Evolutionary conservation across 129 eudicot genomes (phyloP).

Genomic region (Artemisia annua): DNA sequence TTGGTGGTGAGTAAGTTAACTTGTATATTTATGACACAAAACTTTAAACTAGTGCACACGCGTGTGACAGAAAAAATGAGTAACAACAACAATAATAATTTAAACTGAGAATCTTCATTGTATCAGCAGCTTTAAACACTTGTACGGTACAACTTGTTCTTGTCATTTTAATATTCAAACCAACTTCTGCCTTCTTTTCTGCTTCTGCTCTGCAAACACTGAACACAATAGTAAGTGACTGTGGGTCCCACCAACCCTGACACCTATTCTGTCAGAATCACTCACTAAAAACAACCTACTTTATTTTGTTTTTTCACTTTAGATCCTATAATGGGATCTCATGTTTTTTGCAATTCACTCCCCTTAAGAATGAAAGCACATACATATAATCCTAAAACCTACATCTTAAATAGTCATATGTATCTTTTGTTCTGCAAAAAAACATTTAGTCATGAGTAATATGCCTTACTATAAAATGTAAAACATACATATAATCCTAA

Average conservation of each 20-base stretch:
- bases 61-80: constrained; percentile 15
- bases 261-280: constrained; percentile 30
- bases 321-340: constrained; percentile 24
- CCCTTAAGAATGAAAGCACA: neutral
- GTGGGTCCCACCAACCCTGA: constrained; percentile 17
- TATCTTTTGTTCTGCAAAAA: too few species aligned
- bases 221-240: constrained; percentile 28
- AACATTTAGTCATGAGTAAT: too few species aligned
- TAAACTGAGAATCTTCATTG: constrained; percentile 20
- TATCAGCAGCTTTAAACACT: constrained; percentile 30
- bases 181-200: neutral
- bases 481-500: too few species aligned
- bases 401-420: too few species aligned
- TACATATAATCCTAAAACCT: too few species aligned
- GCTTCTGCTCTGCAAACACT: constrained; percentile 22
- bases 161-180: constrained; percentile 8
- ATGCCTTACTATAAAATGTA: too few species aligned
- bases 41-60: constrained; percentile 17
- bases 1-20: constrained; percentile 7
- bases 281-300: constrained; percentile 20
- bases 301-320: neutral
- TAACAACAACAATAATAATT: neutral
- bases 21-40: constrained; percentile 11
- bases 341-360: neutral
- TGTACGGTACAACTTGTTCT: neutral